These are phyloP conservation scores for Jatropha curcas DNA, from an alignment of 345 rosid species.

Conservation along the genomic window DNA sequence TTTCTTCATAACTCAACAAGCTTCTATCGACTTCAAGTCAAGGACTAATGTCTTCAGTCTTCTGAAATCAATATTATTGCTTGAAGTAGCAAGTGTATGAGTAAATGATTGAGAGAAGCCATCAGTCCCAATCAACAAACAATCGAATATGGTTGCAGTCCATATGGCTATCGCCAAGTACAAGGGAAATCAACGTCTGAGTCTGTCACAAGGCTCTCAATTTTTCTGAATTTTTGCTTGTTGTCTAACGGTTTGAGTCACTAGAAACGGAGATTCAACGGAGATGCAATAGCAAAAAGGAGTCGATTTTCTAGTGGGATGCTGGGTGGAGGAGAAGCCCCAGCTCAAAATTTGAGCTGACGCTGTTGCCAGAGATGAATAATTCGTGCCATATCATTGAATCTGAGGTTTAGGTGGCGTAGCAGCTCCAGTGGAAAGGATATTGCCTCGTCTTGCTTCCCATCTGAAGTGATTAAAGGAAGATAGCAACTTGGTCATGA, in stretches of 20 bases:
- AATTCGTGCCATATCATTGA: slow-evolving; percentile 59
- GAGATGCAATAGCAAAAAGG: slow-evolving; percentile 50
- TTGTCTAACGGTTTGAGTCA: slow-evolving; percentile 53
- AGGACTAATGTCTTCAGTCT: no score
- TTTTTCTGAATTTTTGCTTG: slow-evolving; percentile 66
- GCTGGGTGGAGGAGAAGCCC: slow-evolving; percentile 78
- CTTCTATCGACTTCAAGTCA: slow-evolving; percentile 79
- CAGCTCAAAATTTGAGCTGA: slow-evolving; percentile 70
- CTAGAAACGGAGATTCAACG: slow-evolving; percentile 55
- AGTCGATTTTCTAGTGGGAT: slow-evolving; percentile 61
- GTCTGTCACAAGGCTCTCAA: slow-evolving; percentile 62
- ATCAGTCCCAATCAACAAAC: slow-evolving; percentile 97
- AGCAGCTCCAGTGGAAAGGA: slow-evolving; percentile 87
- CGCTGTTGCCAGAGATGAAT: slow-evolving; percentile 82
- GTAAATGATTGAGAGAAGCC: slow-evolving; percentile 81
- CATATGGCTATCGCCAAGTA: slow-evolving; percentile 68
- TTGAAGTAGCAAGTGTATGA: slow-evolving; percentile 62
- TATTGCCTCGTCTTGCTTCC: slow-evolving; percentile 83
- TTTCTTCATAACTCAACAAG: slow-evolving; percentile 85
- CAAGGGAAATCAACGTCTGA: slow-evolving; percentile 71
- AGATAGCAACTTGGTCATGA: not conserved
- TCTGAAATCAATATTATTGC: slow-evolving; percentile 23
- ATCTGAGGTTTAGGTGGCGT: slow-evolving; percentile 79
- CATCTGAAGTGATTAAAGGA: slow-evolving; percentile 39
- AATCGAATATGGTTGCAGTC: slow-evolving; percentile 59